Conservation (phyloP, 1,284 basidiomycete genomes). For the Marasmius fiardii region DNA sequence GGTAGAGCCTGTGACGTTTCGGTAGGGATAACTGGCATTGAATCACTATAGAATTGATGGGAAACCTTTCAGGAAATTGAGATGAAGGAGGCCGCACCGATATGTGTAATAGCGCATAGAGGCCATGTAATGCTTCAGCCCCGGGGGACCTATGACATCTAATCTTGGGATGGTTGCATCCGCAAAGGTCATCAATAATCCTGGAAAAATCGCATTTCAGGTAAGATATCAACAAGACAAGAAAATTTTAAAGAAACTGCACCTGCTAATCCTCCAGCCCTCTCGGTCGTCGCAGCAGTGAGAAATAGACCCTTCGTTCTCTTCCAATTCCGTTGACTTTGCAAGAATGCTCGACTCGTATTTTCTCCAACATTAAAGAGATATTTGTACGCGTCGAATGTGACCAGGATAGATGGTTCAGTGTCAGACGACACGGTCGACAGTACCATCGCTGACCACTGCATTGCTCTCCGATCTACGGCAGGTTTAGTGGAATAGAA, state of each 20-base stretch:
- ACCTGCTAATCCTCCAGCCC: slow-evolving; percentile 72
- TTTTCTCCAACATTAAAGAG: slow-evolving; percentile 88
- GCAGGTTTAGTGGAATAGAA: not conserved
- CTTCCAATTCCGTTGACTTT: slow-evolving; percentile 63
- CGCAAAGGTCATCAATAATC: slow-evolving; percentile 80
- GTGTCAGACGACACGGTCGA: slow-evolving; percentile 67
- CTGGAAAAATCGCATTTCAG: slow-evolving; percentile 31
- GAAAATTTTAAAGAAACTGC: slow-evolving; percentile 17
- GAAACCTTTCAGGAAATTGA: not conserved
- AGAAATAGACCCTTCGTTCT: slow-evolving; percentile 73
- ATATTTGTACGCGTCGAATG: slow-evolving; percentile 78
- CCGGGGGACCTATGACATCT: slow-evolving; percentile 69
- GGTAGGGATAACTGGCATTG: slow-evolving; percentile 41
- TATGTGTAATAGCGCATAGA: slow-evolving; percentile 63
- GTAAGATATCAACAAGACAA: slow-evolving; percentile 4
- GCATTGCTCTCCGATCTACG: slow-evolving; percentile 29
- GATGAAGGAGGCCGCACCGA: slow-evolving; percentile 41
- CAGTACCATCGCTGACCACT: slow-evolving; percentile 60
- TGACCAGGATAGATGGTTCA: slow-evolving; percentile 71
- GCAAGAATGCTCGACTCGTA: slow-evolving; percentile 68
- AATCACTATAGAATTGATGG: slow-evolving; percentile 34
- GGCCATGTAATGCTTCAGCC: slow-evolving; percentile 68
- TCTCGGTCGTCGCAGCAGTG: slow-evolving; percentile 59
- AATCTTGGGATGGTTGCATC: slow-evolving; percentile 63
- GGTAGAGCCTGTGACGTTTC: slow-evolving; percentile 38